Conservation (phyloP, 2,329 filamentous ascomycete species). For the Aureobasidium leucospermi region DNA sequence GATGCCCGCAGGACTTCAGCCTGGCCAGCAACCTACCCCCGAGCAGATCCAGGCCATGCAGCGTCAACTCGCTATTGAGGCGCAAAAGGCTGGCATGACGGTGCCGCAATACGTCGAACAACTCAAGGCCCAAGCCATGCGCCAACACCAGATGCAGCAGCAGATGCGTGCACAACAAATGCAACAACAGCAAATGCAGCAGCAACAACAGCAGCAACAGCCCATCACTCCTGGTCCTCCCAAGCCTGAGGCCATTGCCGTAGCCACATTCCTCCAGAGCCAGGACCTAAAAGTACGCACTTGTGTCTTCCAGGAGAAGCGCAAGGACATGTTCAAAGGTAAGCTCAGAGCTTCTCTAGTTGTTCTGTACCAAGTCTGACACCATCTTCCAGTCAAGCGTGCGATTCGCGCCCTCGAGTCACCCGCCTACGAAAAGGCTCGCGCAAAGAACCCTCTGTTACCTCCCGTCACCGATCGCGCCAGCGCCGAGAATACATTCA, state of each 20-base stretch:
- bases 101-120: constrained; percentile 71
- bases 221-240: constrained; percentile 72
- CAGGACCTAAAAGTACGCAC: constrained; percentile 86
- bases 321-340: constrained; percentile 98
- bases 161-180: constrained; percentile 30
- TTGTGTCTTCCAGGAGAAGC: constrained; percentile 88
- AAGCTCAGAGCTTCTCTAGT: constrained; percentile 18
- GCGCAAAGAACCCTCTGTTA: constrained; percentile 80
- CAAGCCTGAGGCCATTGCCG: constrained; percentile 78
- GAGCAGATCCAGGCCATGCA: constrained; percentile 84
- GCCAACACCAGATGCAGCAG: constrained; percentile 47
- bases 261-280: constrained; percentile 77
- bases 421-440: constrained; percentile 79
- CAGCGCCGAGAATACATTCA: constrained; percentile 88
- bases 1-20: constrained; percentile 19
- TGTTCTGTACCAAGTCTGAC: background rate
- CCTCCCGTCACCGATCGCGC: constrained; percentile 82
- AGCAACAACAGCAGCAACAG: constrained; percentile 41
- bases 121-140: constrained; percentile 47
- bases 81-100: constrained; percentile 74
- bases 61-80: constrained; percentile 72
- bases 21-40: constrained; percentile 56
- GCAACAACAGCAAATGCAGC: constrained; percentile 20
- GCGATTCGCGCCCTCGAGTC: constrained; percentile 85
- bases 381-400: constrained; percentile 70